Percentiles rank a stretch among this genome's conserved stretches.
These are phyloP conservation scores for Candida schatavii DNA, from an alignment of 805 yeast species.

Conservation along the genomic window DNA sequence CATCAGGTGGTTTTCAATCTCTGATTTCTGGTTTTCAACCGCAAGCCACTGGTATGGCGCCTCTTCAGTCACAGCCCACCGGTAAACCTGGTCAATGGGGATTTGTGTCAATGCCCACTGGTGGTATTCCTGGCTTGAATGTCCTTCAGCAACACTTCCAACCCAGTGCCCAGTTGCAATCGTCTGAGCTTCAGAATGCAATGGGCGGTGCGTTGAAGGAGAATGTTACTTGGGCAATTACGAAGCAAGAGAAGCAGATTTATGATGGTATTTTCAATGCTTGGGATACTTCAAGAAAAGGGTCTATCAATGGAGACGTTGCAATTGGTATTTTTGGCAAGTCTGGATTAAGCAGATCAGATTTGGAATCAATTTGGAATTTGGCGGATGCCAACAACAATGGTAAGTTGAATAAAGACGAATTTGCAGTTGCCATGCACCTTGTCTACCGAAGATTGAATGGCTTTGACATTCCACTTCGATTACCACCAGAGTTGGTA, in stretches of 20 bases:
- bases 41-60: slow-evolving; percentile 29
- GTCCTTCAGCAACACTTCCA: slow-evolving; percentile 65
- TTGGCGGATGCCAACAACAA: slow-evolving; percentile 78
- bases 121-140: slow-evolving; percentile 69
- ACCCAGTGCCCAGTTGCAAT: slow-evolving; percentile 45
- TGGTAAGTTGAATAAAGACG: slow-evolving; percentile 83
- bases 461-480: slow-evolving; percentile 79
- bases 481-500: slow-evolving; percentile 82
- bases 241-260: slow-evolving; percentile 80
- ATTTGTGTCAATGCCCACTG: slow-evolving; percentile 63
- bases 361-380: slow-evolving; percentile 89
- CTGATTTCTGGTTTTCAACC: slow-evolving; percentile 37
- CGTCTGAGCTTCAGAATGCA: slow-evolving; percentile 37
- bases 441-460: slow-evolving; percentile 85
- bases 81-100: slow-evolving; percentile 84
- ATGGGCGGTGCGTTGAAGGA: slow-evolving; percentile 46
- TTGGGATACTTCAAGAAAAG: slow-evolving; percentile 71
- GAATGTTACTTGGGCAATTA: slow-evolving; percentile 76
- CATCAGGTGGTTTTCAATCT: slow-evolving; percentile 15
- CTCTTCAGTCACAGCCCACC: slow-evolving; percentile 50
- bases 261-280: slow-evolving; percentile 86
- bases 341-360: slow-evolving; percentile 82
- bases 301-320: slow-evolving; percentile 72
- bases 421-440: slow-evolving; percentile 97
- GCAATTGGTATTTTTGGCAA: slow-evolving; percentile 88